Evolutionary conservation across 768 basidiomycete genomes (phyloP).

Genomic region (Leucosporidium yakuticum): DNA sequence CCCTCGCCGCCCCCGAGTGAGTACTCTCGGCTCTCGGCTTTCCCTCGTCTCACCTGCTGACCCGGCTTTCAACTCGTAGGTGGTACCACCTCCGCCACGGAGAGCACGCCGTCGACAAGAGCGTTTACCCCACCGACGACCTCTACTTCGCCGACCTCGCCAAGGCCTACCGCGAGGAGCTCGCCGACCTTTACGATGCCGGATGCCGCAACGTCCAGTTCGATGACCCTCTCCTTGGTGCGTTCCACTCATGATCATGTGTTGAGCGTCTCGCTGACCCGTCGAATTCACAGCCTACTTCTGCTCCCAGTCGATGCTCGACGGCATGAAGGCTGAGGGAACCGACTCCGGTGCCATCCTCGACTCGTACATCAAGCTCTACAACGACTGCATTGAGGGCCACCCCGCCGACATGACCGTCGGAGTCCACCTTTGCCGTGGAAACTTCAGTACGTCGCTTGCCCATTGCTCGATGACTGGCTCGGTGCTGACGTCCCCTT

Average conservation of each 20-base stretch:
- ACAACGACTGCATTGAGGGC: conserved; percentile 44
- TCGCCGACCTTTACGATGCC: conserved; percentile 49
- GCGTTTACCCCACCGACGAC: conserved; percentile 57
- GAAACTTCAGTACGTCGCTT: conserved; percentile 26
- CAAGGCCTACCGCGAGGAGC: conserved; percentile 49
- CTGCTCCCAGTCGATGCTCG: conserved; percentile 55
- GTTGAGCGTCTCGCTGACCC: conserved; percentile 1
- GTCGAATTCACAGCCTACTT: too few relatives aligned
- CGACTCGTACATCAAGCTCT: conserved; percentile 60
- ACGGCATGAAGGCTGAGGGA: conserved; percentile 57
- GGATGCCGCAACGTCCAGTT: conserved; percentile 51
- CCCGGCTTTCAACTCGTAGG: neutral
- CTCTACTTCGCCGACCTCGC: conserved; percentile 54
- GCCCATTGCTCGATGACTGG: neutral
- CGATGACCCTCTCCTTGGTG: conserved; percentile 50
- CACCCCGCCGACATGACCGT: conserved; percentile 38
- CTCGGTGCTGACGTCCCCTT: neutral
- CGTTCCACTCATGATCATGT: conserved; percentile 42
- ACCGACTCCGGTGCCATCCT: conserved; percentile 60
- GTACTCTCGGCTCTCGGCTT: conserved; percentile 53
- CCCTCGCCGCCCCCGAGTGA: conserved; percentile 61
- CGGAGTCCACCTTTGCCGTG: conserved; percentile 40
- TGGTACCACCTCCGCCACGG: conserved; percentile 40
- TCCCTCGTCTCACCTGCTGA: conserved; percentile 1
- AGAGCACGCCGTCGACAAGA: conserved; percentile 41